Evolutionary conservation across 2,329 filamentous ascomycete species (phyloP).

Genomic region (Neonectria ditissima): DNA sequence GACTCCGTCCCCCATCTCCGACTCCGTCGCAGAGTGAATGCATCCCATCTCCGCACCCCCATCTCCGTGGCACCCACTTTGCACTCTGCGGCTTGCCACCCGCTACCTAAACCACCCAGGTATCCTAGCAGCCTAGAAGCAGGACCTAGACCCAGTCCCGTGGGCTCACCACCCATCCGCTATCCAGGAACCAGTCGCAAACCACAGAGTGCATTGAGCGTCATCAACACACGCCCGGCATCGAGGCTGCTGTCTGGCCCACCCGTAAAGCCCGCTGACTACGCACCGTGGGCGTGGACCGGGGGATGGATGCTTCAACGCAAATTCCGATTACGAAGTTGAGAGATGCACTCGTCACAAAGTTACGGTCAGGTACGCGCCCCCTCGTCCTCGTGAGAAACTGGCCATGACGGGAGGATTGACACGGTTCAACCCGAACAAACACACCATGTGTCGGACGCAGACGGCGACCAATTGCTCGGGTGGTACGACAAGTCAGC

Average conservation of each 20-base stretch:
- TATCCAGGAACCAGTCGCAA: conserved; percentile 4
- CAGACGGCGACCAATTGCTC: not conserved
- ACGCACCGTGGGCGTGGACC: not conserved
- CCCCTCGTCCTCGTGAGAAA: too few relatives aligned
- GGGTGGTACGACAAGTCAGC: conserved; percentile 3
- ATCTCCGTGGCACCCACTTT: not conserved
- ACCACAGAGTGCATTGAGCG: not conserved
- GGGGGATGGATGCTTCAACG: not conserved
- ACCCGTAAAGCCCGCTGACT: not conserved
- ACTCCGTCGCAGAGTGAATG: not conserved
- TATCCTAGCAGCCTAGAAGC: not conserved
- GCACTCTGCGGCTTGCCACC: not conserved
- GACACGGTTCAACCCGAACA: conserved; percentile 3
- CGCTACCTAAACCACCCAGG: not conserved
- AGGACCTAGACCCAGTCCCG: not conserved
- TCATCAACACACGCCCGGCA: not conserved
- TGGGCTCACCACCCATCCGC: not conserved
- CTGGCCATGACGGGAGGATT: not conserved
- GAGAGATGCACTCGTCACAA: not conserved
- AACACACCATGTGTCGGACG: conserved; percentile 2
- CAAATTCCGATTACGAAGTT: conserved; percentile 2
- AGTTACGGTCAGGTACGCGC: not conserved
- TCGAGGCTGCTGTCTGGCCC: not conserved
- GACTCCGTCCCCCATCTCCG: not conserved
- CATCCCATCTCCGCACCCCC: not conserved